A percentile compares a stretch with the other conserved stretches of the same genome.
Conservation (phyloP, 352 stramenopile species). For the Phytophthora aleatoria region DNA sequence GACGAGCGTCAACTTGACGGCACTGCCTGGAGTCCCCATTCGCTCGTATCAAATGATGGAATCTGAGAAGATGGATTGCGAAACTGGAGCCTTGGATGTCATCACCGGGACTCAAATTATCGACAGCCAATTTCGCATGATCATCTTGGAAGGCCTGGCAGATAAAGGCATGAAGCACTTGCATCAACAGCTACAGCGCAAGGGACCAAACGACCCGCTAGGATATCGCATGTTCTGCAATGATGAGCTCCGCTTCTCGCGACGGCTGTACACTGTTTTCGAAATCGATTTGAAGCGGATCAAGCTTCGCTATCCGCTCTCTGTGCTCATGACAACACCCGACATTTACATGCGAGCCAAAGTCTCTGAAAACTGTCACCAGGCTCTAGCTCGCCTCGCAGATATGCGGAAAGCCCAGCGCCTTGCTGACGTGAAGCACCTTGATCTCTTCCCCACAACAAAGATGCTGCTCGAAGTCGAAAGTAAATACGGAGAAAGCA, state of each 20-base stretch:
- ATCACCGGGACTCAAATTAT: slow-evolving; percentile 89
- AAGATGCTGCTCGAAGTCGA: slow-evolving; percentile 87
- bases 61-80: slow-evolving; percentile 53
- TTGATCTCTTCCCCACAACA: slow-evolving; percentile 79
- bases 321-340: slow-evolving; percentile 61
- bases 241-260: slow-evolving; percentile 68
- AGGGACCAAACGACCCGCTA: slow-evolving; percentile 34
- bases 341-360: slow-evolving; percentile 92
- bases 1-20: slow-evolving; percentile 59
- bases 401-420: slow-evolving; percentile 64
- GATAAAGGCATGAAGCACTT: slow-evolving; percentile 58
- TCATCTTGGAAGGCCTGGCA: slow-evolving; percentile 86
- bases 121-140: slow-evolving; percentile 84
- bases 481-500: slow-evolving; percentile 92
- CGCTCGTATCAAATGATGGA: slow-evolving; percentile 82
- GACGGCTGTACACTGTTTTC: slow-evolving; percentile 87
- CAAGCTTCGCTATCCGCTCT: slow-evolving; percentile 84
- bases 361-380: slow-evolving; percentile 82
- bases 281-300: slow-evolving; percentile 91
- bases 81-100: slow-evolving; percentile 74
- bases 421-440: slow-evolving; percentile 58
- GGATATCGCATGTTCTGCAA: slow-evolving; percentile 78
- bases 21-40: slow-evolving; percentile 60
- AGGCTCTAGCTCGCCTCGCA: slow-evolving; percentile 68
- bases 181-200: slow-evolving; percentile 44